Evolutionary conservation across 345 rosid species (phyloP).

Genomic region (Lagerstroemia speciosa): DNA sequence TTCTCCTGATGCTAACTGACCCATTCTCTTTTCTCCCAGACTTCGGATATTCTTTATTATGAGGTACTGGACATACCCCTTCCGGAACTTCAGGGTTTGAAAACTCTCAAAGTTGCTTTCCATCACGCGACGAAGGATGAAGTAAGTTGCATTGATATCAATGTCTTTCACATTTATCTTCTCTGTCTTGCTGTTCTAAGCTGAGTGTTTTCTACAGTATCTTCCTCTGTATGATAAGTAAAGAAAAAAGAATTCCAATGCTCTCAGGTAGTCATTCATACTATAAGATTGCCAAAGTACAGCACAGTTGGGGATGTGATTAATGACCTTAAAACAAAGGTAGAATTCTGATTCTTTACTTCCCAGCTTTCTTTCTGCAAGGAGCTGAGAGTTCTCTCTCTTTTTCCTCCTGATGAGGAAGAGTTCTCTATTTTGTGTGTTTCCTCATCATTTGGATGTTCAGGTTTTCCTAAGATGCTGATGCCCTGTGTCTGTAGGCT

Average conservation of each 20-base stretch:
- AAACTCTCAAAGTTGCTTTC: constrained; percentile 65
- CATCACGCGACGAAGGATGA: constrained; percentile 64
- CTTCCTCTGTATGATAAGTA: constrained; percentile 5
- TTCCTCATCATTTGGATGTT: neutral
- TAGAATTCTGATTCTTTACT: constrained; percentile 1
- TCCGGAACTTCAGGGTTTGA: constrained; percentile 67
- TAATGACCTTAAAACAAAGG: constrained; percentile 61
- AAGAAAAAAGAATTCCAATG: constrained; percentile 9
- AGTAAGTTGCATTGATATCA: constrained; percentile 21
- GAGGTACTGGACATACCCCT: constrained; percentile 78
- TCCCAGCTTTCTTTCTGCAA: neutral
- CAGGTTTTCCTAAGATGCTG: neutral
- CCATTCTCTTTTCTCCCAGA: constrained; percentile 25
- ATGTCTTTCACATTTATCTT: constrained; percentile 10
- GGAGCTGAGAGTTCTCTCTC: neutral
- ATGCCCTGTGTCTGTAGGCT: neutral
- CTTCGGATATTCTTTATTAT: constrained; percentile 61
- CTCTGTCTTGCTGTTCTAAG: constrained; percentile 2
- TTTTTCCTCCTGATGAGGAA: too few species aligned
- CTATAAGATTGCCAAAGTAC: constrained; percentile 58
- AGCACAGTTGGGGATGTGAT: constrained; percentile 67
- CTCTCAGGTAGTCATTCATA: constrained; percentile 49
- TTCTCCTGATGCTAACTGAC: neutral
- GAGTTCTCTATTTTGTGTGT: neutral
- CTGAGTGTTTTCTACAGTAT: constrained; percentile 12